Percentiles rank a stretch among this genome's conserved stretches.
These are phyloP conservation scores for Linnemannia exigua DNA, from an alignment of 192 early-diverging fungal species.

Conservation along the genomic window DNA sequence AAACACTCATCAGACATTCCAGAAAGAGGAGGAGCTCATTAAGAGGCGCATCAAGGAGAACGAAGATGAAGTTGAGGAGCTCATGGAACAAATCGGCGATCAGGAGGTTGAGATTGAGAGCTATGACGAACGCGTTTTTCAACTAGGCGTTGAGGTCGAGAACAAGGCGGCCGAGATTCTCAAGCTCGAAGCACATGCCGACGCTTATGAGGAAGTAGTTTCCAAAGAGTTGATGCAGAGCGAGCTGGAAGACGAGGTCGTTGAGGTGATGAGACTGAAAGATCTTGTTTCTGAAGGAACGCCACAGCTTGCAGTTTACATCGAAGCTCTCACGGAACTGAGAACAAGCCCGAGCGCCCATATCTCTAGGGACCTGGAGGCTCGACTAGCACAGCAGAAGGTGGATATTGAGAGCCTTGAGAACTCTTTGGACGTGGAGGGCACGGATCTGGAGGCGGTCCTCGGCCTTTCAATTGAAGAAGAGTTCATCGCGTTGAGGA, in stretches of 20 bases:
- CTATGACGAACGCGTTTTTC: conserved; percentile 6
- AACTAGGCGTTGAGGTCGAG: background rate
- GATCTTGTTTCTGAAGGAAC: background rate
- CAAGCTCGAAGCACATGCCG: background rate
- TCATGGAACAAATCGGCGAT: conserved; percentile 2
- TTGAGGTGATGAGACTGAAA: background rate
- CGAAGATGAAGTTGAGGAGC: conserved; percentile 11
- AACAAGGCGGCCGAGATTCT: conserved; percentile 10
- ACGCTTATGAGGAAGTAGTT: conserved; percentile 12
- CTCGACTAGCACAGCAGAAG: conserved; percentile 10
- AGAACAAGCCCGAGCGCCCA: background rate
- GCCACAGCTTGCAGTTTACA: background rate
- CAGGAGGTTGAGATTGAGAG: conserved; percentile 20
- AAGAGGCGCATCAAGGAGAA: conserved; percentile 12
- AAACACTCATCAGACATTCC: background rate
- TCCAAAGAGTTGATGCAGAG: conserved; percentile 2
- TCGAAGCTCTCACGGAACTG: background rate
- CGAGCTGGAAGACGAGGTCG: conserved; percentile 4
- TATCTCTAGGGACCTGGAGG: background rate
- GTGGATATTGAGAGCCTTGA: conserved; percentile 13
- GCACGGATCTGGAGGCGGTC: conserved; percentile 2
- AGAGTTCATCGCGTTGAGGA: conserved; percentile 32
- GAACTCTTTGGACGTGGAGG: background rate
- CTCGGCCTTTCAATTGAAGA: conserved; percentile 38
- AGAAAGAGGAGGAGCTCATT: conserved; percentile 21